A percentile compares a stretch with the other conserved stretches of the same genome.
phyloP scores from a whole-genome alignment of 768 basidiomycete species.

The Filobasidium floriforme region DNA sequence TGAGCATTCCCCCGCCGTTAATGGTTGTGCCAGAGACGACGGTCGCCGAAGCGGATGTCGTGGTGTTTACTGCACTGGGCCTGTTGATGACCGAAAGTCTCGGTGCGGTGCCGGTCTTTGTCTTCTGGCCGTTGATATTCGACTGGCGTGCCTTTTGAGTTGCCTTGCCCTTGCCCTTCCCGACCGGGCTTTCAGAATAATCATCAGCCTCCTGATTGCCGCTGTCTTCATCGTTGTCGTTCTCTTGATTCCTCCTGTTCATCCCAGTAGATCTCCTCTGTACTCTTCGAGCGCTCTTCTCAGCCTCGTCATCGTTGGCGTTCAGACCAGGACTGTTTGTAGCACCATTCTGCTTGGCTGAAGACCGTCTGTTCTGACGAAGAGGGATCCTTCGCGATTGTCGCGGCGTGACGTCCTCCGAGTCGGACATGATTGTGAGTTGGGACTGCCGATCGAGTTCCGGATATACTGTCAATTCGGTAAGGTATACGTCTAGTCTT shows the following conservation, averaged over 20 bases:
- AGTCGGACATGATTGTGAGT: too few relatives aligned
- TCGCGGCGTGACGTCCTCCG: background rate
- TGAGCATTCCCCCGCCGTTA: background rate
- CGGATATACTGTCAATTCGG: too few relatives aligned
- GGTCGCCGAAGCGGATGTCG: background rate
- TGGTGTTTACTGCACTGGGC: background rate
- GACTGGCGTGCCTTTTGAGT: background rate
- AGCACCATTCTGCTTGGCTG: background rate
- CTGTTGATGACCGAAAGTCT: background rate
- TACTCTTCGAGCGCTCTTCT: slow-evolving; percentile 2
- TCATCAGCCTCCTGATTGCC: background rate
- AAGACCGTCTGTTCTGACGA: background rate
- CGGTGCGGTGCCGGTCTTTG: background rate
- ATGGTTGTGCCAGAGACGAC: background rate
- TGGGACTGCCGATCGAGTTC: too few relatives aligned
- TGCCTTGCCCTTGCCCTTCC: background rate
- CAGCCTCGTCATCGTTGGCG: background rate
- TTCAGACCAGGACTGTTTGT: background rate
- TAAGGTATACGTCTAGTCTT: too few relatives aligned
- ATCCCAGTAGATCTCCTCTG: background rate
- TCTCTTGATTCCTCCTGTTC: background rate
- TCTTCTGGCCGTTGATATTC: background rate
- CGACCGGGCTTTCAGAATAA: background rate
- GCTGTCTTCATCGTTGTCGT: background rate
- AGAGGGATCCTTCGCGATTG: slow-evolving; percentile 1